Base-by-base conservation (phyloP, 805 yeast species). In the Saccharomycopsis olivae region DNA sequence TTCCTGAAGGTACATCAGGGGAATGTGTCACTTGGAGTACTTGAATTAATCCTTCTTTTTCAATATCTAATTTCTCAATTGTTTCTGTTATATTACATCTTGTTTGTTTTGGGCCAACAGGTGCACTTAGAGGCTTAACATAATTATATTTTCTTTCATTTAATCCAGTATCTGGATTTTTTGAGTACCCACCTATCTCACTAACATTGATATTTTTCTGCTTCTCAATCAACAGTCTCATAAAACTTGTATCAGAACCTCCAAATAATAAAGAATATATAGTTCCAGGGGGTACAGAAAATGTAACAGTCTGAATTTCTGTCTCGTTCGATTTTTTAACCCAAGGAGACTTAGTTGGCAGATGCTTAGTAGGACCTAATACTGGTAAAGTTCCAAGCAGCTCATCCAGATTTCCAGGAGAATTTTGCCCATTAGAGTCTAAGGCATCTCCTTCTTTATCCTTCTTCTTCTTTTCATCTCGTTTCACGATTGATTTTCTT, bases 1-100 rank as follows among this genome's bases (percentile, higher is more conserved):
- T 69, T 5, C 94, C 92, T 25, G 82, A 75, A 0, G 94, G 94
- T n/a, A 82, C 85, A 59, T 82, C 92, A 0, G 92, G 94, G 0
- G 86, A 78, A 36, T 66, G 69, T 0, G 87, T 75, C 1, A 64
- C 55, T 48, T 78, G 83, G 2, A 68, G 64, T 2, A 76, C 72
- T 23, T 65, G 61, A 17, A 75, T 63, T 41, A 55, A 60, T 9
- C 46, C 48, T 11, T 42, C 47, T 19, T 63, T 59, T 5, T 68
- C 62, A 15, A 71, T 62, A 50, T 80, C 77, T 40, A 53, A 61
- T 32, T 68, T 62, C 23, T 75, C 73, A 14, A 81, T 52, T 2
- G 65, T 65, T 51, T 83, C 94, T 3, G 66, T 64, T 35, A 82
- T 77, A 14, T 64, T 55, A 61, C 89, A 81, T 43, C 60, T 60